Percentiles rank a stretch among this genome's conserved stretches.
These are phyloP conservation scores for Sophora flavescens DNA, from an alignment of 306 rosid species.

Conservation along the genomic window DNA sequence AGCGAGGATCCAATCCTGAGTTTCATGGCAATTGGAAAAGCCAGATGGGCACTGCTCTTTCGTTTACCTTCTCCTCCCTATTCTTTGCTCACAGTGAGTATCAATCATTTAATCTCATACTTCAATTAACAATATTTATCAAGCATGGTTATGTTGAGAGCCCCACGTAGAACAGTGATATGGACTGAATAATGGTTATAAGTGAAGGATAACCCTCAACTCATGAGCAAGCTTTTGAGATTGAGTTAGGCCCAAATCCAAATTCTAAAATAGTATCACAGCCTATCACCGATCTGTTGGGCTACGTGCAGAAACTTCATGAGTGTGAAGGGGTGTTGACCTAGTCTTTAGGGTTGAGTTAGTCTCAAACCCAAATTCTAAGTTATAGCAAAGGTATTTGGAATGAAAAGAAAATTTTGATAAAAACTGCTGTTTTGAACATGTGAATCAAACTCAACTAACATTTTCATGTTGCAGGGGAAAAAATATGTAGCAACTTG, in stretches of 20 bases:
- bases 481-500: constrained; percentile 57
- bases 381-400: not conserved
- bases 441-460: not conserved
- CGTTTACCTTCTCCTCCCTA: constrained; percentile 75
- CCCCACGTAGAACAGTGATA: no score
- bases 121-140: constrained; percentile 20
- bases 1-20: constrained; percentile 58
- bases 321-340: no score
- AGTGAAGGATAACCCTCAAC: no score
- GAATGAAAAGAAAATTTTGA: not conserved
- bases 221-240: no score
- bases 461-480: constrained; percentile 52
- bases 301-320: no score
- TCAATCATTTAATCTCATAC: constrained; percentile 26
- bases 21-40: constrained; percentile 63
- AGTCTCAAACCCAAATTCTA: no score
- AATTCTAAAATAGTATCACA: no score
- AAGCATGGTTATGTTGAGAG: not conserved
- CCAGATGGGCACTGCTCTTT: constrained; percentile 65
- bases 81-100: constrained; percentile 84
- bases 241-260: no score
- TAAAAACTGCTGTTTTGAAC: not conserved
- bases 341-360: no score
- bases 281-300: no score
- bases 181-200: no score